These are phyloP conservation scores for Dothideomycetes sp. DNA, from an alignment of 2,329 filamentous ascomycete species.

Conservation along the genomic window DNA sequence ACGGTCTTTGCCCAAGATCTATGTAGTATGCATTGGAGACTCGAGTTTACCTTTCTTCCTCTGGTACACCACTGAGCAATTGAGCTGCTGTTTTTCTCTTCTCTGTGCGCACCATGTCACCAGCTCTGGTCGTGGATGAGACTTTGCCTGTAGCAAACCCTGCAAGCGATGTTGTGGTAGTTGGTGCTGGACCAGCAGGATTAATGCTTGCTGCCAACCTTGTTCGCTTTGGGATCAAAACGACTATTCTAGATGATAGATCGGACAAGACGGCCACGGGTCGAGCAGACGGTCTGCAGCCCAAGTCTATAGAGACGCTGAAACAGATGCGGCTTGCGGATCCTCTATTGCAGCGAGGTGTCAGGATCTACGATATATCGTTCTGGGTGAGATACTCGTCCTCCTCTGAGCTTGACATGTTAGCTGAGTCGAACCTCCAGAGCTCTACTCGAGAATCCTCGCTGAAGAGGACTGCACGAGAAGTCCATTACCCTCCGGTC, in stretches of 20 bases:
- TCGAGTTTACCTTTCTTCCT: not conserved
- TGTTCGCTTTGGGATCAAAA: constrained; percentile 54
- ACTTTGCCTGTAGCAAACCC: not conserved
- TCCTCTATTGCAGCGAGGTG: constrained; percentile 53
- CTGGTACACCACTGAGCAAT: not conserved
- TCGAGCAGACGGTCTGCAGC: constrained; percentile 61
- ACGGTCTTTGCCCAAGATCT: too few species aligned
- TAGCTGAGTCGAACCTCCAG: constrained; percentile 11
- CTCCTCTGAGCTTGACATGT: not conserved
- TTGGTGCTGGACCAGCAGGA: constrained; percentile 31
- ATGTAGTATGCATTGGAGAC: too few species aligned
- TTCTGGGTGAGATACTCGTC: constrained; percentile 48
- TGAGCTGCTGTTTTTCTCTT: not conserved
- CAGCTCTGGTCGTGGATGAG: not conserved
- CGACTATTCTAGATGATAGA: constrained; percentile 57
- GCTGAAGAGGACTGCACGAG: constrained; percentile 51
- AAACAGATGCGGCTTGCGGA: constrained; percentile 65
- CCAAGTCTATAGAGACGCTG: constrained; percentile 69
- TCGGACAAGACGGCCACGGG: constrained; percentile 57
- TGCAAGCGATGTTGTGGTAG: constrained; percentile 16
- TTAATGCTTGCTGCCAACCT: constrained; percentile 41
- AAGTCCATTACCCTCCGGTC: constrained; percentile 53
- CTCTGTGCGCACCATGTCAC: constrained; percentile 5
- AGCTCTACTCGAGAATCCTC: constrained; percentile 25
- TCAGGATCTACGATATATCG: constrained; percentile 62